phyloP scores from a whole-genome alignment of 306 rosid genomes.

The Delonix regia region DNA sequence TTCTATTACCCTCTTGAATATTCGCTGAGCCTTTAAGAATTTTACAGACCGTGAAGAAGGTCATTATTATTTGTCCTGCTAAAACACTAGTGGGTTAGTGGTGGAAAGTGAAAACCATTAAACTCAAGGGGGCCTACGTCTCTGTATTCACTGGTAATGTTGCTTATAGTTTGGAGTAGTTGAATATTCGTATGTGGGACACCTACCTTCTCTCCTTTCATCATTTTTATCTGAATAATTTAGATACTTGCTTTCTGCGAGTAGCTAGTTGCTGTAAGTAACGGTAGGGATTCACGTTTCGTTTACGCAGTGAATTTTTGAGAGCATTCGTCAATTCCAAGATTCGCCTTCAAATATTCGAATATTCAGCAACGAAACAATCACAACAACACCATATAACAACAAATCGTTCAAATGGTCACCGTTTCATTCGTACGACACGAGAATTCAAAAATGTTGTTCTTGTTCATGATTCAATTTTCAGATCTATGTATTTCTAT shows the following conservation, averaged over 20 bases:
- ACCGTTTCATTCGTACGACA: too few relatives aligned
- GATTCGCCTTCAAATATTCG: background rate
- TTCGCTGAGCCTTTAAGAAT: too few relatives aligned
- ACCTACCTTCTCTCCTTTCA: background rate
- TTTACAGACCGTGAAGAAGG: background rate
- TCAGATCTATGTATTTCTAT: too few relatives aligned
- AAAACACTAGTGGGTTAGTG: background rate
- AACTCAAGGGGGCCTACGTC: slow-evolving; percentile 47
- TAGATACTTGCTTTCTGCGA: background rate
- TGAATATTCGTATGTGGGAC: background rate
- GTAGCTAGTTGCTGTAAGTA: background rate
- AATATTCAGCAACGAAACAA: background rate
- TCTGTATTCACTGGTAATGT: background rate
- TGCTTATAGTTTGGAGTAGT: slow-evolving; percentile 4
- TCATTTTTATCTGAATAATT: background rate
- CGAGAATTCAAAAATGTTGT: too few relatives aligned
- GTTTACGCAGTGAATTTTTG: too few relatives aligned
- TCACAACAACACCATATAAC: background rate
- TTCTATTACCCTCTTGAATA: too few relatives aligned
- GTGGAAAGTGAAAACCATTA: slow-evolving; percentile 45
- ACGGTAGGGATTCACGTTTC: background rate
- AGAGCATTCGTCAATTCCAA: background rate
- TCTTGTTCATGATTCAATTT: too few relatives aligned
- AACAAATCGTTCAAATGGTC: background rate
- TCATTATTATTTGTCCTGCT: background rate